These are phyloP conservation scores for Blastocystis sp. DNA, from an alignment of 352 stramenopile species.

Conservation along the genomic window DNA sequence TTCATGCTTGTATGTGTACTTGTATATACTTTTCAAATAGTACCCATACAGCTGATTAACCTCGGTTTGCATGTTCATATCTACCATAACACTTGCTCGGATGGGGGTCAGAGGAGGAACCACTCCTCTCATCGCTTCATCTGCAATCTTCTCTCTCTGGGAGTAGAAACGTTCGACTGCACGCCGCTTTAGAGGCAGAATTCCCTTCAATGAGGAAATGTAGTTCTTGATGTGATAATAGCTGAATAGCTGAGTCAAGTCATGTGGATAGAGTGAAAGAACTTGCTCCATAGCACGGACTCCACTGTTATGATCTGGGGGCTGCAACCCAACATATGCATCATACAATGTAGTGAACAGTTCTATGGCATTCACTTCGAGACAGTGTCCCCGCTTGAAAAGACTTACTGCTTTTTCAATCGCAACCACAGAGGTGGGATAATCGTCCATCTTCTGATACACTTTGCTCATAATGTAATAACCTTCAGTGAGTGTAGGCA, in stretches of 20 bases:
- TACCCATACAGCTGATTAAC: not conserved
- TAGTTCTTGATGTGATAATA: conserved; percentile 58
- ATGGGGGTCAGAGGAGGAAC: not conserved
- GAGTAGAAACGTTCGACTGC: not conserved
- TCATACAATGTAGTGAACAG: conserved; percentile 43
- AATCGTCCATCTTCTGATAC: conserved; percentile 6
- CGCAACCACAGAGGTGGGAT: not conserved
- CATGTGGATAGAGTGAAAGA: not conserved
- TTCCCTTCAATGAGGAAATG: conserved; percentile 10
- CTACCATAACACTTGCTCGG: conserved; percentile 13
- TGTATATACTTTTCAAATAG: not conserved
- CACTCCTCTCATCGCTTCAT: not conserved
- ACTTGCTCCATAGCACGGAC: conserved; percentile 24
- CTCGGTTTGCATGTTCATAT: conserved; percentile 7
- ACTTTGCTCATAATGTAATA: conserved; percentile 47
- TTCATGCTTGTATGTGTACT: not conserved
- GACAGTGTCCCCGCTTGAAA: not conserved
- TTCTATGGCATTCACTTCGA: conserved; percentile 37
- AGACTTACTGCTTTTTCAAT: not conserved
- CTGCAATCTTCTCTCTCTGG: not conserved
- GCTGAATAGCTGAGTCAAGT: conserved; percentile 21
- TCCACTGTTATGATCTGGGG: conserved; percentile 11
- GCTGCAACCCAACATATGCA: not conserved
- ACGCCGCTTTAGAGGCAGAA: not conserved
- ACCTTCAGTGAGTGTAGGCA: conserved; percentile 1